Percentiles rank a stretch among this genome's conserved stretches.
These are phyloP conservation scores for Ophiostoma sp. DNA, from an alignment of 2,329 filamentous ascomycete genomes.

Conservation along the genomic window DNA sequence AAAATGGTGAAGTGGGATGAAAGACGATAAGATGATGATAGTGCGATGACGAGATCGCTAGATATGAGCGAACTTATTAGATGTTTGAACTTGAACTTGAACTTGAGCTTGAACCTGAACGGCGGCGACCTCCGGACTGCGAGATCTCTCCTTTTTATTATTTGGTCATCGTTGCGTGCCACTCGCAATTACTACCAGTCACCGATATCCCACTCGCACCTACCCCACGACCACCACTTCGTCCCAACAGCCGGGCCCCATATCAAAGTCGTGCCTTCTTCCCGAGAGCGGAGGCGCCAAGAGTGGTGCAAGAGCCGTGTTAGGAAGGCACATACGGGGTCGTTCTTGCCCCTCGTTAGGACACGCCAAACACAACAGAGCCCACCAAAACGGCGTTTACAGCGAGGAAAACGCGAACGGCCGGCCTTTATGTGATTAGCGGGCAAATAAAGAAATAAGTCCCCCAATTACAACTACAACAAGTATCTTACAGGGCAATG, in stretches of 20 bases:
- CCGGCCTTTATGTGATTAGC: neutral
- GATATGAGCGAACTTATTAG: neutral
- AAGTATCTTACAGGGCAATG: neutral
- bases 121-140: conserved; percentile 10
- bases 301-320: conserved; percentile 8
- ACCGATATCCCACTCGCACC: neutral
- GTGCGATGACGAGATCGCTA: neutral
- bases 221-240: neutral
- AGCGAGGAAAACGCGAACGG: conserved; percentile 1
- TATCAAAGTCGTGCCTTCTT: conserved; percentile 4
- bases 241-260: conserved; percentile 4
- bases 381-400: neutral
- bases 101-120: neutral
- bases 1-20: neutral
- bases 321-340: conserved; percentile 16
- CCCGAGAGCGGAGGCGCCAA: conserved; percentile 22
- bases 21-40: neutral
- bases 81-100: neutral
- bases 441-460: neutral
- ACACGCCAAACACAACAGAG: neutral
- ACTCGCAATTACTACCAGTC: neutral
- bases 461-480: neutral
- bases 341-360: neutral
- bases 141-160: neutral
- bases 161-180: neutral